Percentiles rank a stretch among this genome's conserved stretches.
Conservation (phyloP, 495 filamentous ascomycete genomes). For the Podospora comata region DNA sequence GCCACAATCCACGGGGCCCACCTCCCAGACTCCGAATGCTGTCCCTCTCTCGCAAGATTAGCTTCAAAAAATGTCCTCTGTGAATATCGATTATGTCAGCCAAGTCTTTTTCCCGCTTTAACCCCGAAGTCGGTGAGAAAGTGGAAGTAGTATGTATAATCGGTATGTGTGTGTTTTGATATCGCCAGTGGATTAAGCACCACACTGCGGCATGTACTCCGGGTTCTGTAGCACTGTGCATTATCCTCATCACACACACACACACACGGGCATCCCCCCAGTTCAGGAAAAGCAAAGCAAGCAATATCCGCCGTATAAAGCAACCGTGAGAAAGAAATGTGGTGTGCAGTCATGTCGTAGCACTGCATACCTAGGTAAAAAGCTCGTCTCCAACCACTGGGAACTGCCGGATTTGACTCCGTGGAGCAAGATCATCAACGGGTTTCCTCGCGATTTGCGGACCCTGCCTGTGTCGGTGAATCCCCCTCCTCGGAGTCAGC, state of each 20-base stretch:
- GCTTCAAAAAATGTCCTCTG: no score
- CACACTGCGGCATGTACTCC: not conserved
- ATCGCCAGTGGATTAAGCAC: not conserved
- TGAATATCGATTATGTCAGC: not conserved
- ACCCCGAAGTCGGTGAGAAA: not conserved
- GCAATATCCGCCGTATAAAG: not conserved
- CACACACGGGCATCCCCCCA: no score
- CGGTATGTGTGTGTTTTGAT: not conserved
- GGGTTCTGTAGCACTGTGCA: not conserved
- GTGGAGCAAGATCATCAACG: not conserved
- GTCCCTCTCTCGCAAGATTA: not conserved
- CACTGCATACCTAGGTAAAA: not conserved
- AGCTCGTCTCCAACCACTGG: not conserved
- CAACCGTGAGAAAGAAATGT: not conserved
- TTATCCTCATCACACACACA: no score
- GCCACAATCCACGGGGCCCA: not conserved
- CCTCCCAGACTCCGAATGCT: not conserved
- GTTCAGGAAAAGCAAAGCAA: not conserved
- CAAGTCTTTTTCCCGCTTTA: not conserved
- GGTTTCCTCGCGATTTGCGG: not conserved
- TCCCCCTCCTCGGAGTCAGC: not conserved
- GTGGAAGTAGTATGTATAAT: not conserved
- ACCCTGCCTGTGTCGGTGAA: not conserved
- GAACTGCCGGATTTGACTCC: slow-evolving; percentile 1
- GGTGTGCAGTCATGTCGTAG: not conserved